Base-by-base conservation (phyloP, 169 alveolate genomes). In the Miamiensis avidus region DNA sequence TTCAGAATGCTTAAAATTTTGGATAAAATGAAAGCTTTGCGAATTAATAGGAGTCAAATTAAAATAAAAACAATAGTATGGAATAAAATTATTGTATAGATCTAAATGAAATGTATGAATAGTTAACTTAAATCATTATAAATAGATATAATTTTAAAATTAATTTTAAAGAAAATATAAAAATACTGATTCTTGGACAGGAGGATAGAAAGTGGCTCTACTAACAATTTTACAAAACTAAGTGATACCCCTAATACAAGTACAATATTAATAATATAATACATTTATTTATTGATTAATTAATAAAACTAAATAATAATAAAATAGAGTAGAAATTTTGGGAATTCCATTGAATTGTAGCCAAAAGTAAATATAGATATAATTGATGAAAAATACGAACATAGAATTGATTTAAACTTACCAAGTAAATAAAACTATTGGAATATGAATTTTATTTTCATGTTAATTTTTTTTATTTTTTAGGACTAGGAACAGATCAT, bases 91-190 rank as follows among this genome's bases (percentile, higher is more conserved):
- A 33, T 33, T 31, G 34, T 29, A 34, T 85, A 26, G 90, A 85
- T 81, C 29, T 85, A 74, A 34, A 85, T 73, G 90, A 85, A 85
- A 78, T 85, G 89, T 85, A 85, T 30, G 34, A 34, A 75, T 69
- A 31, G 29, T 16, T 75, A n/a, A 74, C 1, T 25, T 74, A 20
- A 74, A 31, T 75, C 27, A 29, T 6, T 29, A 75, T 49, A 26
- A 29, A 26, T 75, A 6, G 16, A 1, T 77, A 30, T 77, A 49
- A 49, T 49, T 49, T 49, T 49, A 11, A n/a, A n/a, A n/a, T n/a
- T n/a, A n/a, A n/a, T n/a, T n/a, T n/a, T n/a, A n/a, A n/a, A n/a
- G n/a, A n/a, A n/a, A n/a, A n/a, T n/a, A n/a, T n/a, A n/a, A n/a
- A n/a, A n/a, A 49, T 49, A 49, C 20, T 49, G 20, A 49, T 11